Evolutionary conservation across 169 alveolate genomes (phyloP).

Genomic region (Eimeria falciformis): DNA sequence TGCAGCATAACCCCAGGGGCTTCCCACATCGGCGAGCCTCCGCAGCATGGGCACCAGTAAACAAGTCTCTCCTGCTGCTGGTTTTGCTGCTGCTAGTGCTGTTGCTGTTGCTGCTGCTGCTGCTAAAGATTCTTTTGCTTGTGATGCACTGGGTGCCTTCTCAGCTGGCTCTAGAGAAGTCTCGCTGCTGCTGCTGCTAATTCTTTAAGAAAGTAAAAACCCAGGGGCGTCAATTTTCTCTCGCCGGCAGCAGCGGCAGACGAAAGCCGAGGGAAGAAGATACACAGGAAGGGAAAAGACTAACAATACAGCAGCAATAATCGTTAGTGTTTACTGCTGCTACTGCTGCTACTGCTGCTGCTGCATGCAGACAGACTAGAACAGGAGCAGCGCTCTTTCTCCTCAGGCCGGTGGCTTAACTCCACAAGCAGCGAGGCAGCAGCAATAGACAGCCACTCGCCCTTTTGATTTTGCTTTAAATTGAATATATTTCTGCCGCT

Average conservation of each 20-base stretch:
- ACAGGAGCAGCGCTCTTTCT: background rate
- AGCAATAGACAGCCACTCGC: no score
- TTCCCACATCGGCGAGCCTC: background rate
- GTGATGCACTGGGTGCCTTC: background rate
- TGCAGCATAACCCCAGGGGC: background rate
- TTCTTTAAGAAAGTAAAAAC: background rate
- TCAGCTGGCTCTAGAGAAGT: background rate
- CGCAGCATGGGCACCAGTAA: constrained; percentile 21
- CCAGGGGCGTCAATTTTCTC: no score
- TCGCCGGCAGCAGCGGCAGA: background rate
- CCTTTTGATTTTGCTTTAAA: no score
- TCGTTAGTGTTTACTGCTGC: constrained; percentile 5
- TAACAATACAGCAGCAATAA: background rate
- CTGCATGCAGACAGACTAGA: background rate
- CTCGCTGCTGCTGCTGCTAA: constrained; percentile 33
- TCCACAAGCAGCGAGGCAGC: no score
- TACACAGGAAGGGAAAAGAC: background rate
- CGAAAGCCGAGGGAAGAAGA: background rate
- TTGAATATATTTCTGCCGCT: background rate
- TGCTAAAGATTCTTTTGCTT: background rate
- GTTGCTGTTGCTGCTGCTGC: constrained; percentile 2
- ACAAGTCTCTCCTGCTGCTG: constrained; percentile 11
- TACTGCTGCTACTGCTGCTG: constrained; percentile 32
- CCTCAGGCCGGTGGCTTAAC: no score
- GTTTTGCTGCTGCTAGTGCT: background rate